Evolutionary conservation across 176 grass and related monocot species (phyloP).

Genomic region (Bothriochloa decipiens): DNA sequence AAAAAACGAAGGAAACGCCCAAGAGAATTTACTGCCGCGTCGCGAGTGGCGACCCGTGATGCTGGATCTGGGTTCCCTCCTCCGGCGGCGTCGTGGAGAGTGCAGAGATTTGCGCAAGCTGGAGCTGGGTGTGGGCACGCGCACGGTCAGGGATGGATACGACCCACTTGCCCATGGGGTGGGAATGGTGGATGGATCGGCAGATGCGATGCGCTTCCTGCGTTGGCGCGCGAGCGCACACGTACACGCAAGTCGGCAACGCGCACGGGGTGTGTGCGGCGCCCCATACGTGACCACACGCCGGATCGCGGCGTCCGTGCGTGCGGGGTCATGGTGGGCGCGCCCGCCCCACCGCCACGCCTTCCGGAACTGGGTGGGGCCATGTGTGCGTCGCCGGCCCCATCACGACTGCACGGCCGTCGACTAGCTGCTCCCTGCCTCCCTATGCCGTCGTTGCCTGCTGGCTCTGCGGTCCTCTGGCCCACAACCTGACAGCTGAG

Average conservation of each 20-base stretch:
- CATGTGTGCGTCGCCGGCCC: not conserved
- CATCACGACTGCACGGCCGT: not conserved
- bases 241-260: not conserved
- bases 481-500: not conserved
- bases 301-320: not conserved
- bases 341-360: not conserved
- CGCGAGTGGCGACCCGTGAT: slow-evolving; percentile 9
- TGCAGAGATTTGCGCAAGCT: not conserved
- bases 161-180: not conserved
- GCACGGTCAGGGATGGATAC: not conserved
- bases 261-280: not conserved
- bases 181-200: not conserved
- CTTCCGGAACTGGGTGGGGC: not conserved
- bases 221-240: not conserved
- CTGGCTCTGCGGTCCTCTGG: not conserved
- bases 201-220: not conserved
- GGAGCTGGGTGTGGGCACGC: not conserved
- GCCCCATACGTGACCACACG: slow-evolving; percentile 28
- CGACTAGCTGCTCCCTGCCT: not conserved
- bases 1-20: not conserved
- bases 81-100: not conserved
- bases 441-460: not conserved
- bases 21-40: not conserved
- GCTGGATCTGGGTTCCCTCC: slow-evolving; percentile 16
- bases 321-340: slow-evolving; percentile 9